Conservation (phyloP, 345 rosid genomes). For the Syzygium aqueum region DNA sequence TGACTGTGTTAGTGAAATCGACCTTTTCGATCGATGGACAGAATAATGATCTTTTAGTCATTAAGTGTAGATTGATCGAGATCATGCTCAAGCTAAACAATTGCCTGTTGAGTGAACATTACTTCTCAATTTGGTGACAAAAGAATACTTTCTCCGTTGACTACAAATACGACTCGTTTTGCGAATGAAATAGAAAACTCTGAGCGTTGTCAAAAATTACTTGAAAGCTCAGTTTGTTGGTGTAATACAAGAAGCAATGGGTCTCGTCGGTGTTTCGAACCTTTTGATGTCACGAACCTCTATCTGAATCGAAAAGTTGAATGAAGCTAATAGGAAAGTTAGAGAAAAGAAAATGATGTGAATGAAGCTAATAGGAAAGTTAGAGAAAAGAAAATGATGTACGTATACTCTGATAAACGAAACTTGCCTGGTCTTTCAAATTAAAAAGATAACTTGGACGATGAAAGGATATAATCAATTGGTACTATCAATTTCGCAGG, state of each 20-base stretch:
- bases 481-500: background rate
- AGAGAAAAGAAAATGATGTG: background rate
- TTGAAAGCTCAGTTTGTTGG: background rate
- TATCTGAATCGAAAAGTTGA: background rate
- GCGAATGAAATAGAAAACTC: background rate
- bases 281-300: background rate
- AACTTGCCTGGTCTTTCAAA: background rate
- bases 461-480: background rate
- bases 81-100: background rate
- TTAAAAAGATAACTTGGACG: background rate
- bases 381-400: no score
- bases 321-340: background rate
- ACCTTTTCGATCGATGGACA: background rate
- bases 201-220: accelerated
- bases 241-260: background rate
- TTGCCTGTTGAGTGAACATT: background rate
- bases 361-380: no score
- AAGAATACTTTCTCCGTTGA: background rate
- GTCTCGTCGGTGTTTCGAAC: background rate
- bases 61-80: background rate
- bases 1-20: background rate
- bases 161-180: background rate
- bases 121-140: background rate
- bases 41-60: background rate
- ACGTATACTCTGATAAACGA: background rate